Percentiles rank a stretch among this genome's conserved stretches.
Evolutionary conservation across 2,329 filamentous ascomycete genomes (phyloP).

Genomic region (Mollisiaceae sp.): DNA sequence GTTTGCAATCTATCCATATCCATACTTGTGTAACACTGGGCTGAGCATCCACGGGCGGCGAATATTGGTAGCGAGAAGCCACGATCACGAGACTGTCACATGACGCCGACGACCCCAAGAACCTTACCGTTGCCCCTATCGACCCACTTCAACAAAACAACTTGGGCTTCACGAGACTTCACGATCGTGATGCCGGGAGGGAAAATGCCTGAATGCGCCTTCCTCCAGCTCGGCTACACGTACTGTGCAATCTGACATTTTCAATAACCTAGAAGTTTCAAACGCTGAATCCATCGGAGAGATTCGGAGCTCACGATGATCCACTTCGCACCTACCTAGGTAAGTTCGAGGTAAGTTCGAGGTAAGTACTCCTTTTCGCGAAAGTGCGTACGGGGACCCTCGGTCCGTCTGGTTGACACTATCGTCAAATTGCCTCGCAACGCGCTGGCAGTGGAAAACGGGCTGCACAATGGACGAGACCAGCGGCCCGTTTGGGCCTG

Average conservation of each 20-base stretch:
- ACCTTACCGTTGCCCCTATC: background rate
- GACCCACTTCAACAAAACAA: background rate
- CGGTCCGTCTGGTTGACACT: slow-evolving; percentile 15
- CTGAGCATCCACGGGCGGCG: no score
- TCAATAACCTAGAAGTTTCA: background rate
- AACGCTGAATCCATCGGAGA: background rate
- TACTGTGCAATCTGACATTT: no score
- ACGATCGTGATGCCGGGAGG: background rate
- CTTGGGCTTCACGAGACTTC: background rate
- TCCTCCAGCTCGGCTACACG: background rate
- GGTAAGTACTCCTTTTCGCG: background rate
- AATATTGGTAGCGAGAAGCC: no score
- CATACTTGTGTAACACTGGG: no score
- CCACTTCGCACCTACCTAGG: no score
- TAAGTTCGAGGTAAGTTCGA: no score
- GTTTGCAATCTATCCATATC: no score
- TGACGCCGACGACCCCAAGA: background rate
- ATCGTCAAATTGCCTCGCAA: slow-evolving; percentile 10
- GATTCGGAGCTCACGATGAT: background rate
- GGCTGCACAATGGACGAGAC: background rate
- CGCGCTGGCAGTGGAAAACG: background rate
- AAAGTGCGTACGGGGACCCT: slow-evolving; percentile 20
- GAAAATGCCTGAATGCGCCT: background rate
- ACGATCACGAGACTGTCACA: background rate
- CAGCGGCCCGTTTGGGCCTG: slow-evolving; percentile 25